phyloP scores from a whole-genome alignment of 345 rosid species.

The Salix brachista region DNA sequence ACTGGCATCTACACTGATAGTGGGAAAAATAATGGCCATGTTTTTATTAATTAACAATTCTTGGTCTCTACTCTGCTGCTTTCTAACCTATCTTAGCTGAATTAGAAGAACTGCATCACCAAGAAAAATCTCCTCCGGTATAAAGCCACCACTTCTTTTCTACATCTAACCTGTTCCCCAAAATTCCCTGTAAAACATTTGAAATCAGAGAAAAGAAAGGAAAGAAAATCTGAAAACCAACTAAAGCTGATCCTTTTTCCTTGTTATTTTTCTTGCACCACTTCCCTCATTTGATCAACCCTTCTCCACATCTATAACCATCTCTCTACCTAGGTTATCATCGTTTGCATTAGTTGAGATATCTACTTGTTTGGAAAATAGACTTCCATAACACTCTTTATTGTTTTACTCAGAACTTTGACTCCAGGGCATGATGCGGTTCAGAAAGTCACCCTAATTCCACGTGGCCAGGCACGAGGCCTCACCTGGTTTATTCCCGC shows the following conservation, averaged over 20 bases:
- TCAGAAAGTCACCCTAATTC: slow-evolving; percentile 87
- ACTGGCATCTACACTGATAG: background rate
- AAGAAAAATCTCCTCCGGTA: background rate
- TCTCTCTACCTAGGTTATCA: background rate
- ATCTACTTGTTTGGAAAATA: background rate
- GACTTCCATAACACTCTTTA: background rate
- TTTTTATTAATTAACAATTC: background rate
- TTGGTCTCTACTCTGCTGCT: background rate
- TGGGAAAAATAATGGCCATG: background rate
- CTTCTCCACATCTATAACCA: background rate
- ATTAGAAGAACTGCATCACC: background rate
- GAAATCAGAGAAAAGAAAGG: no score
- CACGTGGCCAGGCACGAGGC: slow-evolving; percentile 96
- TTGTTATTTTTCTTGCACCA: background rate
- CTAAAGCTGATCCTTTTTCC: background rate
- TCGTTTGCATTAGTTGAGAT: background rate
- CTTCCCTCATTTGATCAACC: background rate
- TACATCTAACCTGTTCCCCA: background rate
- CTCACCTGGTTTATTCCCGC: slow-evolving; percentile 98
- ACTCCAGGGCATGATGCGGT: slow-evolving; percentile 98
- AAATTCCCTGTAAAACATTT: background rate
- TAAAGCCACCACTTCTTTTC: background rate
- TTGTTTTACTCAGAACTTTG: slow-evolving; percentile 57
- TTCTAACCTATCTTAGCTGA: background rate
- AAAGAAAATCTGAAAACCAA: background rate